Evolutionary conservation across 768 basidiomycete genomes (phyloP).

Genomic region (Asterophora parasitica): DNA sequence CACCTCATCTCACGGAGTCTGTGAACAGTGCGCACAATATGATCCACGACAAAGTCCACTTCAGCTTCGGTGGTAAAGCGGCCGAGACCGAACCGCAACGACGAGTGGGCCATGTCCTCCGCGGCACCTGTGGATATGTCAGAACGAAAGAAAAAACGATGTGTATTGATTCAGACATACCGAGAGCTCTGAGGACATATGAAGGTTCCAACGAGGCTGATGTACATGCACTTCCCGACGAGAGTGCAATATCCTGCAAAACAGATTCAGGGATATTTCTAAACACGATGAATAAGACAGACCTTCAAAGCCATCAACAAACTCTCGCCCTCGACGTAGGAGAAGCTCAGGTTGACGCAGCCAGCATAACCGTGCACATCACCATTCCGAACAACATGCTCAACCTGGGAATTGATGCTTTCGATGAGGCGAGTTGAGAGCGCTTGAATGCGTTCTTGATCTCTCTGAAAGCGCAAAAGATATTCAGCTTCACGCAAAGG

Average conservation of each 20-base stretch:
- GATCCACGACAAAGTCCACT: constrained; percentile 87
- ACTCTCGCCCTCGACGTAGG: constrained; percentile 97
- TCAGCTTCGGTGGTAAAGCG: constrained; percentile 98
- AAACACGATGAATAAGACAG: constrained; percentile 11
- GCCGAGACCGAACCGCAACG: constrained; percentile 94
- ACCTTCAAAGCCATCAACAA: constrained; percentile 97
- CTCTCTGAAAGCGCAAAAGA: constrained; percentile 49
- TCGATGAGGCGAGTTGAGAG: constrained; percentile 79
- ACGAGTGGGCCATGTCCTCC: constrained; percentile 99
- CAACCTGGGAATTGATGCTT: constrained; percentile 78
- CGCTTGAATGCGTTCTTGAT: constrained; percentile 66
- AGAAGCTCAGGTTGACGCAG: constrained; percentile 92
- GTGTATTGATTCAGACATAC: constrained; percentile 30
- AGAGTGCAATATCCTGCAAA: constrained; percentile 86
- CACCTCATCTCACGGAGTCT: constrained; percentile 92
- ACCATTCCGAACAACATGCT: constrained; percentile 92
- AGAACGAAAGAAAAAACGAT: background rate
- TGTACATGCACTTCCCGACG: constrained; percentile 97
- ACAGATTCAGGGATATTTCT: constrained; percentile 2
- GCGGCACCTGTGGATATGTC: constrained; percentile 63
- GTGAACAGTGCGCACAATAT: constrained; percentile 84
- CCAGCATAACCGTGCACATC: constrained; percentile 90
- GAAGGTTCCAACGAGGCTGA: constrained; percentile 98
- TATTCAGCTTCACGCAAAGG: constrained; percentile 9
- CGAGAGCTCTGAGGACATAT: constrained; percentile 94